Evolutionary conservation across 495 filamentous ascomycete genomes (phyloP).

Genomic region (Cercophora scortea): DNA sequence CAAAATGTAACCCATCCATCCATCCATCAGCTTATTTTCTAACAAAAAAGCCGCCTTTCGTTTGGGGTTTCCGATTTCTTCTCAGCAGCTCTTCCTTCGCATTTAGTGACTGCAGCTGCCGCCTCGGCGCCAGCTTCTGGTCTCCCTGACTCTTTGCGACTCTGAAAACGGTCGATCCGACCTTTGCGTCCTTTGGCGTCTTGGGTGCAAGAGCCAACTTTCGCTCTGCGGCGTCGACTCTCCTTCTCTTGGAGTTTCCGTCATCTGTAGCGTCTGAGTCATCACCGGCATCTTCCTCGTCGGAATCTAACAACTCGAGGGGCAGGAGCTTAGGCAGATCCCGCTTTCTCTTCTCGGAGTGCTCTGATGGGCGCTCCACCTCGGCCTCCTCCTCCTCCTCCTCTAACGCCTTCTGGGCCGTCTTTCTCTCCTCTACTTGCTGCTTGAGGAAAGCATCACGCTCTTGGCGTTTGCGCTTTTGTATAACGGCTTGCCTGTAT

Average conservation of each 20-base stretch:
- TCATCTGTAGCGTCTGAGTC: constrained; percentile 9
- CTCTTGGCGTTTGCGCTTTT: constrained; percentile 39
- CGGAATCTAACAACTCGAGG: constrained; percentile 39
- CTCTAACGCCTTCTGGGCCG: constrained; percentile 5
- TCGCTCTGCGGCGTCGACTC: constrained; percentile 18
- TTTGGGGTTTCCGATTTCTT: constrained; percentile 20
- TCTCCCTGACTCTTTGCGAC: constrained; percentile 25
- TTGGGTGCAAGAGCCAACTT: constrained; percentile 18
- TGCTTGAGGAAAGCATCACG: constrained; percentile 36
- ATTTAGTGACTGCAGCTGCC: constrained; percentile 19
- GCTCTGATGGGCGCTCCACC: constrained; percentile 3
- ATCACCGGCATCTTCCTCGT: constrained; percentile 24
- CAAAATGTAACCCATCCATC: not conserved
- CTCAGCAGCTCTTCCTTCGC: constrained; percentile 29
- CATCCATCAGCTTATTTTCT: constrained; percentile 15
- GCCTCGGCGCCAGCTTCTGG: constrained; percentile 30
- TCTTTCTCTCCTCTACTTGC: constrained; percentile 35
- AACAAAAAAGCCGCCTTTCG: constrained; percentile 32
- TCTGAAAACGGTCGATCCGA: constrained; percentile 35
- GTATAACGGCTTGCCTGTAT: constrained; percentile 30
- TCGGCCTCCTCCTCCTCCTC: constrained; percentile 11
- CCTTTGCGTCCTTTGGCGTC: constrained; percentile 24
- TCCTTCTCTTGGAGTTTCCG: constrained; percentile 27
- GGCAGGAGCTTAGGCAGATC: constrained; percentile 33
- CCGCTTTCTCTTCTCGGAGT: constrained; percentile 20